Percentiles rank a stretch among this genome's conserved stretches.
Evolutionary conservation across 1,284 basidiomycete species (phyloP).

Genomic region (Pseudozyma sp.): DNA sequence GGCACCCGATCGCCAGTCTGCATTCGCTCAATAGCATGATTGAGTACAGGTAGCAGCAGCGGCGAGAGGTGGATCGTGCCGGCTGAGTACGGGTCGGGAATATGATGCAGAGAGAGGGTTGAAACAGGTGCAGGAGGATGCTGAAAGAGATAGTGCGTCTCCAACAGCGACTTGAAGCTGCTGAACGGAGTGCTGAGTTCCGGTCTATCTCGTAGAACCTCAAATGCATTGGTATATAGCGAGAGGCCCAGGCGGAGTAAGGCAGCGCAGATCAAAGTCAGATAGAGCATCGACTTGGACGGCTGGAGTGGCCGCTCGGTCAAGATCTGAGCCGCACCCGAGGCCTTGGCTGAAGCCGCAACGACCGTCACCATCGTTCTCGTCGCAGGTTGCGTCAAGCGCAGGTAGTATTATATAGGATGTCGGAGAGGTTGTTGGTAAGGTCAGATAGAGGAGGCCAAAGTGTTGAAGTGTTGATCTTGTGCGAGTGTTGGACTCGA

Average conservation of each 20-base stretch:
- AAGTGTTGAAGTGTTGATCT: constrained; percentile 20
- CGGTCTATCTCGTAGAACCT: constrained; percentile 71
- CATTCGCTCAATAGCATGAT: constrained; percentile 14
- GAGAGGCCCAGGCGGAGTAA: constrained; percentile 68
- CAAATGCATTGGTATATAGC: constrained; percentile 61
- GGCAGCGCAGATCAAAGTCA: constrained; percentile 20
- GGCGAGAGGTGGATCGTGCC: constrained; percentile 76
- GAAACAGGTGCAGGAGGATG: constrained; percentile 26
- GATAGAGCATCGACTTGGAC: constrained; percentile 17
- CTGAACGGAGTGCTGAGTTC: constrained; percentile 86
- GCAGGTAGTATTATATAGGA: too few relatives aligned
- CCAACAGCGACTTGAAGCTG: constrained; percentile 75
- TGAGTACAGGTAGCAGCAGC: constrained; percentile 76
- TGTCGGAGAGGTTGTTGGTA: too few relatives aligned
- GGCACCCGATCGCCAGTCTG: constrained; percentile 69
- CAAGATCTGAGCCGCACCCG: constrained; percentile 28
- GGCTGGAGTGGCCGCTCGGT: constrained; percentile 21
- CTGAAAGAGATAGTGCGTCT: constrained; percentile 49
- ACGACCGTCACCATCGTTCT: not conserved
- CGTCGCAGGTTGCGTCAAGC: not conserved
- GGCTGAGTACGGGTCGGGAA: constrained; percentile 23
- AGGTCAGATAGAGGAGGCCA: too few relatives aligned
- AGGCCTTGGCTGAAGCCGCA: constrained; percentile 6
- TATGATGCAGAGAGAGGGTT: constrained; percentile 4
- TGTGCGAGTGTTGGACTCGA: constrained; percentile 3